Conservation (phyloP, 257 asterid genomes). For the Lycium ferocissimum region DNA sequence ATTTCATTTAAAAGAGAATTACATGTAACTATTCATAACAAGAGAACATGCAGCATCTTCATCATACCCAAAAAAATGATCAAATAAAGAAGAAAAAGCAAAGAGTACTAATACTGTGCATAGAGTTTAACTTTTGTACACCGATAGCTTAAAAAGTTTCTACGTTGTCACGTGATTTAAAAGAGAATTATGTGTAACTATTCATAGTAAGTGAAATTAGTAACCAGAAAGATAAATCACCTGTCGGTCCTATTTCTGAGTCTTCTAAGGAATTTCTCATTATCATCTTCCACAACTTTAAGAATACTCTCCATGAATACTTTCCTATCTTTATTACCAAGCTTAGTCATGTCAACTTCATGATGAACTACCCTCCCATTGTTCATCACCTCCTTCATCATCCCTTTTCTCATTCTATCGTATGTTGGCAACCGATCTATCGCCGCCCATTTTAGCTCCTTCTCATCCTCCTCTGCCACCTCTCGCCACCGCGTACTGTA, state of each 20-base stretch:
- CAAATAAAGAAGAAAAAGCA: not conserved
- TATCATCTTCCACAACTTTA: conserved; percentile 75
- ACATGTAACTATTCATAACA: not conserved
- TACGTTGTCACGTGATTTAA: not conserved
- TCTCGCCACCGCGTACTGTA: conserved; percentile 60
- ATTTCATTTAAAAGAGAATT: not conserved
- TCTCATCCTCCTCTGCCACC: conserved; percentile 64
- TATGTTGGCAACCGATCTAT: conserved; percentile 83
- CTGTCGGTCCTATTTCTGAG: conserved; percentile 78
- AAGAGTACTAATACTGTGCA: not conserved
- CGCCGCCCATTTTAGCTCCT: conserved; percentile 92
- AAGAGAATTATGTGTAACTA: not conserved
- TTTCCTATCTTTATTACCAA: conserved; percentile 71
- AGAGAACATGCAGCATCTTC: not conserved
- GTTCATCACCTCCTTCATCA: conserved; percentile 65
- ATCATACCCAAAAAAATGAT: too few relatives aligned
- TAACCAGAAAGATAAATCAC: conserved; percentile 37
- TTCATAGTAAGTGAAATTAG: not conserved
- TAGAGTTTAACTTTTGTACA: not conserved
- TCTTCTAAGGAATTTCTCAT: conserved; percentile 64
- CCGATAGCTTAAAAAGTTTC: not conserved
- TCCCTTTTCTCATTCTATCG: conserved; percentile 72
- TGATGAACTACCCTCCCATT: conserved; percentile 55
- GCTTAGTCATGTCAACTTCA: conserved; percentile 65
- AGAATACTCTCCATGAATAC: conserved; percentile 67